A percentile compares a stretch with the other conserved stretches of the same genome.
Conservation (phyloP, 2,329 filamentous ascomycete genomes). For the Dryadomyces sulphureus region DNA sequence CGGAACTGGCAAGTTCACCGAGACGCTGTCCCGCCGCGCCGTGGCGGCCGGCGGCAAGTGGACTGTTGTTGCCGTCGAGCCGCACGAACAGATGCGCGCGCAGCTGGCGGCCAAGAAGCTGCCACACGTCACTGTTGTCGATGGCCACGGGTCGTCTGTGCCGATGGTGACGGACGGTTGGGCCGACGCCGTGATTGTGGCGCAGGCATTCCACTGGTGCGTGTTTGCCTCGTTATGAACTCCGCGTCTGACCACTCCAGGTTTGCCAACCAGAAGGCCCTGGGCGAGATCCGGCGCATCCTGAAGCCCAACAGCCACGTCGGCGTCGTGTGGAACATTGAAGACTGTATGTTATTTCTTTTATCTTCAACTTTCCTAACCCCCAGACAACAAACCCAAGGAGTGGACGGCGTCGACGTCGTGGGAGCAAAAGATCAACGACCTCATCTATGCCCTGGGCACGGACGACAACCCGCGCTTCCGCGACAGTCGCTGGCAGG, state of each 20-base stretch:
- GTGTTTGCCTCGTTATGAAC: conserved; percentile 9
- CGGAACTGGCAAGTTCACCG: conserved; percentile 20
- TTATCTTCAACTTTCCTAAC: background rate
- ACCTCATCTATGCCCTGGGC: conserved; percentile 36
- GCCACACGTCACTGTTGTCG: conserved; percentile 34
- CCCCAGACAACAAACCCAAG: conserved; percentile 46
- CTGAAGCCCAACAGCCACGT: conserved; percentile 45
- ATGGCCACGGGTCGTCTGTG: conserved; percentile 41
- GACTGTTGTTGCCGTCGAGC: conserved; percentile 40
- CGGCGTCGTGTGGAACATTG: conserved; percentile 60
- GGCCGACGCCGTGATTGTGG: conserved; percentile 50
- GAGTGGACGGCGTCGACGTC: conserved; percentile 37
- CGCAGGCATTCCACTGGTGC: conserved; percentile 50
- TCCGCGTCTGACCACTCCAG: no score
- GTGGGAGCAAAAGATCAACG: conserved; percentile 49
- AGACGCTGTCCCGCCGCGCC: conserved; percentile 34
- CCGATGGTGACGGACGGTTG: conserved; percentile 41
- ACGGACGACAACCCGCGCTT: conserved; percentile 50
- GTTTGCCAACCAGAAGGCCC: conserved; percentile 50
- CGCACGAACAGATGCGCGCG: conserved; percentile 48
- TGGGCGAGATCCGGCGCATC: conserved; percentile 51
- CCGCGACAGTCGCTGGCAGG: conserved; percentile 47
- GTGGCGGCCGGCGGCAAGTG: conserved; percentile 29
- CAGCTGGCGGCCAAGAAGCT: conserved; percentile 45
- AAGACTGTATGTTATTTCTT: conserved; percentile 40